Evolutionary conservation across 768 basidiomycete species (phyloP).

Genomic region (Dictyophora rubrovolvata): DNA sequence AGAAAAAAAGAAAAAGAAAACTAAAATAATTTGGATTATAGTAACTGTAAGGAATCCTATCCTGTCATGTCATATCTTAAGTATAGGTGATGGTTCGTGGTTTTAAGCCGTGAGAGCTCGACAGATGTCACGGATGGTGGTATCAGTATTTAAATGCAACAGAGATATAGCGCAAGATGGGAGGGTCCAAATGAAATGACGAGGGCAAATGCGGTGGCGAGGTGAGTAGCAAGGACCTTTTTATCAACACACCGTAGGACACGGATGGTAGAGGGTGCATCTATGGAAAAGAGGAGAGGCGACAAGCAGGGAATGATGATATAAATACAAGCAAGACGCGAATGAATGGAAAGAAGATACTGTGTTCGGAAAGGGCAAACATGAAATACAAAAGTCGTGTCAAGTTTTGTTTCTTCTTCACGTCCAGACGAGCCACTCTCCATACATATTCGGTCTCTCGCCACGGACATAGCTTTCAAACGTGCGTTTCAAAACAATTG

Average conservation of each 20-base stretch:
- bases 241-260: too few species aligned
- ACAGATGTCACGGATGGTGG: too few species aligned
- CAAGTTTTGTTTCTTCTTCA: background rate
- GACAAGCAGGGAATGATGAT: background rate
- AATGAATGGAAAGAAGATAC: background rate
- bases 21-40: background rate
- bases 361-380: background rate
- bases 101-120: background rate
- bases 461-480: conserved; percentile 90
- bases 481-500: conserved; percentile 87
- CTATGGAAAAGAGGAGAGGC: background rate
- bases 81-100: background rate
- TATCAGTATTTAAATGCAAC: too few species aligned
- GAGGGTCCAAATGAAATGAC: too few species aligned
- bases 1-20: background rate
- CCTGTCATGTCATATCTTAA: background rate
- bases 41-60: background rate
- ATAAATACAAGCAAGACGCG: background rate
- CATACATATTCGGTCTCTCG: conserved; percentile 93
- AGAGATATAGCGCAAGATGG: too few species aligned
- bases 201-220: too few species aligned
- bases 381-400: background rate
- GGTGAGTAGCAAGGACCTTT: too few species aligned
- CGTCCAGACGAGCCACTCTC: conserved; percentile 58
- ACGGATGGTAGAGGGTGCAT: too few species aligned